Evolutionary conservation across 75 land plant genomes (phyloP).

Genomic region (Cryptomeria japonica): DNA sequence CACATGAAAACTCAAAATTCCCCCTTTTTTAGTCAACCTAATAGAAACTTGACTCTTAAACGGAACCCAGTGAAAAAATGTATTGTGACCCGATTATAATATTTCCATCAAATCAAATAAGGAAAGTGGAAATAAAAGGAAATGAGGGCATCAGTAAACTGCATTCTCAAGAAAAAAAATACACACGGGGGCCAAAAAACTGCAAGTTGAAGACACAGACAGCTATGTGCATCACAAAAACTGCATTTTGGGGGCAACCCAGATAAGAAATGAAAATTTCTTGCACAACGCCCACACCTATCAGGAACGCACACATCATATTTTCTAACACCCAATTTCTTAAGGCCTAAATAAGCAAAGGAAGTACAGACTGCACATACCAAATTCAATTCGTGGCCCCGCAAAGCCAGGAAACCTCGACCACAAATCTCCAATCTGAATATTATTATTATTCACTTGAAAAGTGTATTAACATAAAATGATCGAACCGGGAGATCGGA

Average conservation of each 20-base stretch:
- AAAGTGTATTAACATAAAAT: background rate
- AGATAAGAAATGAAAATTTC: background rate
- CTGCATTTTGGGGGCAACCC: background rate
- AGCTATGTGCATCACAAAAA: background rate
- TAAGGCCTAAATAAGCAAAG: background rate
- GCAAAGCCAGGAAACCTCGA: background rate
- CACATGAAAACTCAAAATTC: too few relatives aligned
- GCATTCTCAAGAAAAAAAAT: background rate
- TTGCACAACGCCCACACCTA: background rate
- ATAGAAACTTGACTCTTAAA: background rate
- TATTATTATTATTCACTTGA: background rate
- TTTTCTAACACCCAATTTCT: background rate
- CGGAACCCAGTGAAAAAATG: background rate
- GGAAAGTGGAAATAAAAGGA: background rate
- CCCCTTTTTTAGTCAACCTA: background rate
- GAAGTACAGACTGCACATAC: constrained; percentile 3
- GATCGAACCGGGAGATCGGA: too few relatives aligned
- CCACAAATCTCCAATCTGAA: background rate
- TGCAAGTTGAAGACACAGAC: background rate
- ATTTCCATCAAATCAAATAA: too few relatives aligned
- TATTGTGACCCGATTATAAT: background rate
- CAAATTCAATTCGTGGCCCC: background rate
- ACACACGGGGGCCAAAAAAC: background rate
- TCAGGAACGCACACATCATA: background rate
- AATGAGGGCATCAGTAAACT: background rate